Evolutionary conservation across 1,139 yeast species (phyloP).

Genomic region (Yamadazyma diospyri): DNA sequence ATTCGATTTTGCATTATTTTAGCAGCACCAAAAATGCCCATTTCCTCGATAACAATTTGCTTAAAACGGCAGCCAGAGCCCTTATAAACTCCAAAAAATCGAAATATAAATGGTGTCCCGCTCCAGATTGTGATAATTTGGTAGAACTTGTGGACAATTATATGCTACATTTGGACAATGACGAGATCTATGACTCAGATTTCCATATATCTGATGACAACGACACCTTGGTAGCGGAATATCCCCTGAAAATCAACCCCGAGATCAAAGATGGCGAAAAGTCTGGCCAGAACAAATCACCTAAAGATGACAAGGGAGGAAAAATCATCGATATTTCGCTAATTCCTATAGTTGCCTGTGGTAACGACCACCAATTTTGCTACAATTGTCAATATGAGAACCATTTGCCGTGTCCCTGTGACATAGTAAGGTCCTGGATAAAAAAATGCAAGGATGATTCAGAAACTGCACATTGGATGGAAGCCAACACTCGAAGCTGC

Average conservation of each 20-base stretch:
- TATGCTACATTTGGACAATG: conserved; percentile 7
- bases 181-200: conserved; percentile 1
- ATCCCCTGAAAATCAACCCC: no score
- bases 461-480: conserved; percentile 86
- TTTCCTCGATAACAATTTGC: conserved; percentile 15
- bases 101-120: conserved; percentile 76
- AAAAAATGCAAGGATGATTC: conserved; percentile 81
- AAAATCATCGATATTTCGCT: conserved; percentile 17
- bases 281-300: neutral
- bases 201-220: conserved; percentile 13
- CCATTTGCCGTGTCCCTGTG: conserved; percentile 84
- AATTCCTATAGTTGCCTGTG: conserved; percentile 68
- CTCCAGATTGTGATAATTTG: conserved; percentile 64
- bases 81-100: conserved; percentile 51
- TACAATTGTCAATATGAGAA: conserved; percentile 72
- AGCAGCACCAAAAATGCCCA: neutral
- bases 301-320: neutral
- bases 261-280: neutral
- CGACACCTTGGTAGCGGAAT: neutral
- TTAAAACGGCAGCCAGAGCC: conserved; percentile 35
- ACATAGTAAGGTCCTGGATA: conserved; percentile 67
- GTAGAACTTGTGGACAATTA: conserved; percentile 12
- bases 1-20: neutral
- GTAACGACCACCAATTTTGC: conserved; percentile 70
- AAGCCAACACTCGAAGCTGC: conserved; percentile 83